Percentiles rank a stretch among this genome's conserved stretches.
Evolutionary conservation across 768 basidiomycete species (phyloP).

Genomic region (Suillus alpinus): DNA sequence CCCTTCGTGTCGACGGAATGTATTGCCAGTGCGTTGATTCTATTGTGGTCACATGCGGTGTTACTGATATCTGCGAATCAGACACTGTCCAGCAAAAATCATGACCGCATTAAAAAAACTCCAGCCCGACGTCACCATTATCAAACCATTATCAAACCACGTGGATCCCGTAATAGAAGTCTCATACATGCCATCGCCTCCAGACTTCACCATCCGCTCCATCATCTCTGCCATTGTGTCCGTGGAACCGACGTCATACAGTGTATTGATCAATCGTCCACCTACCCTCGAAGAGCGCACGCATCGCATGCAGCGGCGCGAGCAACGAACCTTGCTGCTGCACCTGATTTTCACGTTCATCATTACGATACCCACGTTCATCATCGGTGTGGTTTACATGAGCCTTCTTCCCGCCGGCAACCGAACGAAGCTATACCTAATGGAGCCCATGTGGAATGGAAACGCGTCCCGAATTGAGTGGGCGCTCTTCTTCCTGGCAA

Average conservation of each 20-base stretch:
- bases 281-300: constrained; percentile 62
- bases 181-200: constrained; percentile 50
- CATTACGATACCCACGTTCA: constrained; percentile 72
- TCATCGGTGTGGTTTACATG: constrained; percentile 79
- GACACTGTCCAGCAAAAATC: constrained; percentile 55
- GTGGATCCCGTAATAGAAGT: constrained; percentile 46
- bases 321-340: constrained; percentile 49
- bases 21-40: constrained; percentile 48
- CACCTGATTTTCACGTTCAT: constrained; percentile 58
- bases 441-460: constrained; percentile 62
- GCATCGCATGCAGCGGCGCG: constrained; percentile 53
- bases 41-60: background rate
- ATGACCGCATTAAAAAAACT: constrained; percentile 38
- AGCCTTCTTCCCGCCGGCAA: constrained; percentile 52
- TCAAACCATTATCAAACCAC: constrained; percentile 37
- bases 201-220: constrained; percentile 61
- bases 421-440: constrained; percentile 46
- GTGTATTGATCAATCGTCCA: constrained; percentile 44
- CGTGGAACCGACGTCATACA: constrained; percentile 43
- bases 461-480: constrained; percentile 56
- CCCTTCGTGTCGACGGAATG: constrained; percentile 63
- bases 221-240: constrained; percentile 50
- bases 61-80: constrained; percentile 20
- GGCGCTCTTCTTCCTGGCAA: constrained; percentile 64
- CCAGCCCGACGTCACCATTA: constrained; percentile 33